A percentile compares a stretch with the other conserved stretches of the same genome.
Conservation (phyloP, 192 early-diverging fungal species). For the Gonapodya sp. region DNA sequence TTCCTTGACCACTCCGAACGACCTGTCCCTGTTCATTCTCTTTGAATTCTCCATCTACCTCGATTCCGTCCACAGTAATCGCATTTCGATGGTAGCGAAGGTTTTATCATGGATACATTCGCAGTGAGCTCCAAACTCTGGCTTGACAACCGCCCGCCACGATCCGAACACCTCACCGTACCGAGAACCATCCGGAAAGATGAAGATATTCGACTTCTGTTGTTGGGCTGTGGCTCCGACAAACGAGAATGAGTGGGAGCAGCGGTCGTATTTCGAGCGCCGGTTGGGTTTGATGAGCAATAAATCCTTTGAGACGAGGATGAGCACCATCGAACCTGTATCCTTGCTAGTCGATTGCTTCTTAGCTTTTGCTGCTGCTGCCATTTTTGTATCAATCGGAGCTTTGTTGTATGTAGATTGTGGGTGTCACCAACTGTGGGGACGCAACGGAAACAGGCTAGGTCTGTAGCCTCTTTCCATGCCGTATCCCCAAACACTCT, state of each 20-base stretch:
- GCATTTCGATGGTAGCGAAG: too few relatives aligned
- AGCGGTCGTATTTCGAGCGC: neutral
- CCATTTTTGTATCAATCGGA: too few relatives aligned
- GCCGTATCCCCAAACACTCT: too few relatives aligned
- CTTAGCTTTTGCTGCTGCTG: neutral
- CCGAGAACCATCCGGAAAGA: neutral
- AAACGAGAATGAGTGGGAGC: neutral
- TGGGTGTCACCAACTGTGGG: too few relatives aligned
- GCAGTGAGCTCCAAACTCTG: too few relatives aligned
- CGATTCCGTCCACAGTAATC: too few relatives aligned
- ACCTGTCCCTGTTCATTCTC: neutral
- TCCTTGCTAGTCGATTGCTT: neutral
- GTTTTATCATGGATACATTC: too few relatives aligned
- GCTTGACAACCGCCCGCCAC: neutral
- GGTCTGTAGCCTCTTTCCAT: too few relatives aligned
- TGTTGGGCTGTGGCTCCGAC: neutral
- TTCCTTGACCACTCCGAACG: neutral
- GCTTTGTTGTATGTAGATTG: too few relatives aligned
- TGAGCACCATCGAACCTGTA: neutral
- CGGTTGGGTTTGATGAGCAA: neutral
- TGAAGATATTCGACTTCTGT: neutral
- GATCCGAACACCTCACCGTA: neutral
- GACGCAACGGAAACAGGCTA: too few relatives aligned
- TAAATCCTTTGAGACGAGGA: neutral
- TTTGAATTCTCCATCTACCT: neutral